Percentiles rank a stretch among this genome's conserved stretches.
Evolutionary conservation across 2,329 filamentous ascomycete species (phyloP).

Genomic region (Cyphellophora attinorum): DNA sequence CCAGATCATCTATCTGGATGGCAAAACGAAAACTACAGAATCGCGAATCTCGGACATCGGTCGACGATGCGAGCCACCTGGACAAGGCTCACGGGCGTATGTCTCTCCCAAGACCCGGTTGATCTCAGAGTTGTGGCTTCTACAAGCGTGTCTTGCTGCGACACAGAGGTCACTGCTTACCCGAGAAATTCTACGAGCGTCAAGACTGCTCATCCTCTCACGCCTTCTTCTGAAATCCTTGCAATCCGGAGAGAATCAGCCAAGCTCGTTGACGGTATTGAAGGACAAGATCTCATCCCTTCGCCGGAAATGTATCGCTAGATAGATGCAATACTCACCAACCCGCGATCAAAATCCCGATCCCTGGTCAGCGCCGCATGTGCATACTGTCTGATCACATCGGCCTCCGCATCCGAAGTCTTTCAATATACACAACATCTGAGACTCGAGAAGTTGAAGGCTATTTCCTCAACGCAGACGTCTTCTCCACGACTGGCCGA

Average conservation of each 20-base stretch:
- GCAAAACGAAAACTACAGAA: constrained; percentile 66
- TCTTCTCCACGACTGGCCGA: too few relatives aligned
- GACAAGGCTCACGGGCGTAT: constrained; percentile 2
- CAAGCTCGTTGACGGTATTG: constrained; percentile 47
- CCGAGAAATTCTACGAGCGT: constrained; percentile 40
- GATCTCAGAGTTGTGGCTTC: constrained; percentile 44
- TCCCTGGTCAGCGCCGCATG: constrained; percentile 63
- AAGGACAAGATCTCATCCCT: constrained; percentile 55
- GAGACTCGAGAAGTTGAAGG: constrained; percentile 54
- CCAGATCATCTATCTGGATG: constrained; percentile 83
- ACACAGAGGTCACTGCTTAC: constrained; percentile 45
- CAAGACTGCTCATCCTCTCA: constrained; percentile 62
- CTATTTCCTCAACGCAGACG: too few relatives aligned
- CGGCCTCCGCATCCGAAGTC: constrained; percentile 68
- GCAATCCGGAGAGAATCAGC: constrained; percentile 36
- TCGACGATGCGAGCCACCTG: constrained; percentile 59
- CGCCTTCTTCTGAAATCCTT: constrained; percentile 67
- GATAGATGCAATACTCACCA: constrained; percentile 48
- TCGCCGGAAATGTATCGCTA: constrained; percentile 55
- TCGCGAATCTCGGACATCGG: constrained; percentile 62
- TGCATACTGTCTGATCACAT: constrained; percentile 74
- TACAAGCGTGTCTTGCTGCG: constrained; percentile 46
- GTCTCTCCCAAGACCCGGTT: constrained; percentile 6
- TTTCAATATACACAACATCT: constrained; percentile 69
- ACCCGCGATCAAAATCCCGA: constrained; percentile 31